These are phyloP conservation scores for Volvox carteri DNA, from an alignment of 163 green algal genomes.

Conservation along the genomic window DNA sequence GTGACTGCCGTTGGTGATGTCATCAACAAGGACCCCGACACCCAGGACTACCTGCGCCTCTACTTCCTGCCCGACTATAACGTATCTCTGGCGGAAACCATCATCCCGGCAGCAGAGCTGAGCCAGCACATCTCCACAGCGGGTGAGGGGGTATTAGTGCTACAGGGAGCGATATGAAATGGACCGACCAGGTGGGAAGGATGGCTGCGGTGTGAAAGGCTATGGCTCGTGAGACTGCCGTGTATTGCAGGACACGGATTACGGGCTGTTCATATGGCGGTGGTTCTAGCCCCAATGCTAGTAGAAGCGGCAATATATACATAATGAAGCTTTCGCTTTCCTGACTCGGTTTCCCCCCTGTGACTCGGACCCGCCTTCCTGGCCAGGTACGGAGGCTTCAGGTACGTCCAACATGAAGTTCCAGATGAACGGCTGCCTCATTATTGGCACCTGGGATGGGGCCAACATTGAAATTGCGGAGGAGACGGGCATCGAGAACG, in stretches of 20 bases:
- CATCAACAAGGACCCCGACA: slow-evolving; percentile 94
- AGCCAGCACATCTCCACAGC: slow-evolving; percentile 96
- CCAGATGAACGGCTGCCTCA: slow-evolving; percentile 98
- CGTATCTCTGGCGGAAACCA: slow-evolving; percentile 93
- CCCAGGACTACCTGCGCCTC: slow-evolving; percentile 87
- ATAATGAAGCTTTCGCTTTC: no score
- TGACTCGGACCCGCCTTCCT: no score
- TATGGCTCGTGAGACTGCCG: no score
- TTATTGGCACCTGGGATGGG: slow-evolving; percentile 87
- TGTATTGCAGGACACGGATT: no score
- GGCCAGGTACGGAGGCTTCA: slow-evolving; percentile 97
- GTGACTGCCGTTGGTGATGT: slow-evolving; percentile 88
- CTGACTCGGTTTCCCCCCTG: no score
- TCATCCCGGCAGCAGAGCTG: slow-evolving; percentile 94
- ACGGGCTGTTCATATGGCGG: no score
- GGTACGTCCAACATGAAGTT: slow-evolving; percentile 99
- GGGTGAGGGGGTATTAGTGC: slow-evolving; percentile 4
- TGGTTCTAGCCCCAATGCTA: no score
- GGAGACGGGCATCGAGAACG: slow-evolving; percentile 80
- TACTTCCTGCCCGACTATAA: slow-evolving; percentile 99
- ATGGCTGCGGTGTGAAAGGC: no score
- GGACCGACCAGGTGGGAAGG: no score
- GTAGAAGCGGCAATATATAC: no score
- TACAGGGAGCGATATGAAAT: no score
- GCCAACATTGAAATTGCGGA: slow-evolving; percentile 99